Conservation (phyloP, 2,329 filamentous ascomycete species). For the Colletotrichum musicola region DNA sequence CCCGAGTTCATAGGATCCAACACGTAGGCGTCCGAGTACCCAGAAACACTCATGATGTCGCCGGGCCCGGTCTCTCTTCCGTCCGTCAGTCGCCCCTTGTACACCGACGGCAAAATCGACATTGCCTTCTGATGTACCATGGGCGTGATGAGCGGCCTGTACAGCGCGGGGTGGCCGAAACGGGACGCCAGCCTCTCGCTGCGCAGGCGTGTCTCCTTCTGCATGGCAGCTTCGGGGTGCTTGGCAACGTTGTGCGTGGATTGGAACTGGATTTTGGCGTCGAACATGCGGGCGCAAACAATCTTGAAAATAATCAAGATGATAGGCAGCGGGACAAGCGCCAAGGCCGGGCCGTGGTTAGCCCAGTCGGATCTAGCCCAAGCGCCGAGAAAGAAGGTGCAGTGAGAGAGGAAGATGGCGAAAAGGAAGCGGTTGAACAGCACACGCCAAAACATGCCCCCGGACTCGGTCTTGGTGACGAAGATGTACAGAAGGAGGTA, state of each 20-base stretch:
- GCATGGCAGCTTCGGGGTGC: conserved; percentile 58
- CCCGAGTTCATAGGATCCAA: conserved; percentile 81
- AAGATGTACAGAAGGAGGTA: conserved; percentile 96
- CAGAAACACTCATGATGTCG: conserved; percentile 71
- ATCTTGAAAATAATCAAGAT: conserved; percentile 87
- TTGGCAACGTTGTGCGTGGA: conserved; percentile 71
- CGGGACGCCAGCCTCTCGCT: conserved; percentile 79
- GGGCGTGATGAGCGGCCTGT: conserved; percentile 89
- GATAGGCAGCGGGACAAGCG: conserved; percentile 80
- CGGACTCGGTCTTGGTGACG: conserved; percentile 95
- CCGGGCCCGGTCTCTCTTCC: conserved; percentile 70
- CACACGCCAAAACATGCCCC: conserved; percentile 91
- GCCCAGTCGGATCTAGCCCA: conserved; percentile 75
- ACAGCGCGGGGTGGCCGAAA: conserved; percentile 92
- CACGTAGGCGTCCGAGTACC: conserved; percentile 85
- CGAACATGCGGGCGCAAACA: conserved; percentile 82
- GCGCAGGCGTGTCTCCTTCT: conserved; percentile 66
- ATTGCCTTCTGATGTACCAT: conserved; percentile 96
- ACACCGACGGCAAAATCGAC: conserved; percentile 86
- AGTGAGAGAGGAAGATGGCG: conserved; percentile 80
- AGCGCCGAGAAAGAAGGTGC: conserved; percentile 81
- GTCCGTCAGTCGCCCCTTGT: conserved; percentile 82
- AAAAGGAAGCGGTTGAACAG: conserved; percentile 95
- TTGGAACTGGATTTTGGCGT: conserved; percentile 85
- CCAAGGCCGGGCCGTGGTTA: conserved; percentile 70